Base-by-base conservation (phyloP, 352 stramenopile genomes). In the Globisporangium paroecandrum region DNA sequence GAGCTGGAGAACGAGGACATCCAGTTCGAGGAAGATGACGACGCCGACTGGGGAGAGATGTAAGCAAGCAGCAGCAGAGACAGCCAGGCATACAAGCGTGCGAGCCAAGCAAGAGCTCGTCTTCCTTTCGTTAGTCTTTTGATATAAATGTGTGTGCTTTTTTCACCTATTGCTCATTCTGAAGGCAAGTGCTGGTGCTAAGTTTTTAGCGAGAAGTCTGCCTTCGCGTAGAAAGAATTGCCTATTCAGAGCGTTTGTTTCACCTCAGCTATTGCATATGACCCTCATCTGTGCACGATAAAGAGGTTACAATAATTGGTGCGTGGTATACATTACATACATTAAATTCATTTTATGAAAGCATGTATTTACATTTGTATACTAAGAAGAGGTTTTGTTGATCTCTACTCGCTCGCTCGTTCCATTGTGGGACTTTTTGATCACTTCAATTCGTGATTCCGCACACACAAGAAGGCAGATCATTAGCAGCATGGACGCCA, bases 11-110 rank as follows among this genome's bases (percentile, higher is more conserved):
- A 85, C 66, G 81, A 85, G n/a, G 83, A 91, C 57, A 77, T 91
- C 49, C 73, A 89, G 49, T 91, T 91, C 66, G 83, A 91, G 54
- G 85, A 93, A 58, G 84, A 94, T 41, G 85, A 94, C 62, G 85
- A 94, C 55, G 82, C 81, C 41, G 86, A 94, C 67, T 94, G 86
- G 86, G 86, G 86, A 25, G 86, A 94, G 65, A 94, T 94, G 86
- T 94, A 85, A 69, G 25, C 29, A 32, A 32, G 29, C 29, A 32
- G 27, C 62, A 59, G 53, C 38, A 46, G 38, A 46, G 38, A 15
- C 38, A 46, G 38, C 13, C 38, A 46, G 4, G 12, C 38, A 46
- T 7, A n/a, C 10, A 20, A 20, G 38, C 32, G 38, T 49, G 38
- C 4, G 38, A 46, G 38, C 41, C 18, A 49, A n/a, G 41, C 41